Evolutionary conservation across 2,329 filamentous ascomycete genomes (phyloP), one percentile per base, ranked within the genome.

Genomic region (Scolecobasidium constrictum): DNA sequence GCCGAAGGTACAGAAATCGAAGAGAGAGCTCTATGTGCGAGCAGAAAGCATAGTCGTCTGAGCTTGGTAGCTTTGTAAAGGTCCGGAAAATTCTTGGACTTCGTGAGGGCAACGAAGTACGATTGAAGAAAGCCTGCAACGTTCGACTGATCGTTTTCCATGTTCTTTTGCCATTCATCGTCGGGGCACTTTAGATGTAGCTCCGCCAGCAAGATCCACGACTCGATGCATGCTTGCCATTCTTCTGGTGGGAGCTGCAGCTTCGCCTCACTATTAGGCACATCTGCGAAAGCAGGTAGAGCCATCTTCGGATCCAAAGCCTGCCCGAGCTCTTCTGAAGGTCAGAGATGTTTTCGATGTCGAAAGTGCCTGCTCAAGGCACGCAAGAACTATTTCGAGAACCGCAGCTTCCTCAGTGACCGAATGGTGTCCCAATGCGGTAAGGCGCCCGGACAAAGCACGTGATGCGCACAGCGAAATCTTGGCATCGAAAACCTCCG

Each of bases 171-270:
- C 47, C 92, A 83, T 1, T 76, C 64, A 1, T 68, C 54, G 5
- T 76, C 68, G 0, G 73, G 53, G 0, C 83, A 62, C 12, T 72
- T 68, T 21, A 92, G 60, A 48, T 87, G 75, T 3, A 78, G 71
- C 42, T 79, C 71, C 5, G 77, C 65, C 5, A 94, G 69, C 9
- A 75, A 66, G 15, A 78, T 65, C 86, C 86, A 95, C 26, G 85
- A 80, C 48, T 83, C 75, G 37, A 93, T 65, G 57, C 83, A 86
- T 22, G 75, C 69, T 49, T 81, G 71, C 87, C 87, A 94, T 62
- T 94, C 85, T 40, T 71, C 64, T 3, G 77, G 64, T 31, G 26
- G 26, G 9, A 31, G 26, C 9, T 7, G n/a, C 26, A n/a, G 9
- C n/a, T n/a, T 31, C 26, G 26, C n/a, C 26, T 31, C 26, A 9